Conservation (phyloP, 768 basidiomycete genomes). For the Termitomyces sp. region DNA sequence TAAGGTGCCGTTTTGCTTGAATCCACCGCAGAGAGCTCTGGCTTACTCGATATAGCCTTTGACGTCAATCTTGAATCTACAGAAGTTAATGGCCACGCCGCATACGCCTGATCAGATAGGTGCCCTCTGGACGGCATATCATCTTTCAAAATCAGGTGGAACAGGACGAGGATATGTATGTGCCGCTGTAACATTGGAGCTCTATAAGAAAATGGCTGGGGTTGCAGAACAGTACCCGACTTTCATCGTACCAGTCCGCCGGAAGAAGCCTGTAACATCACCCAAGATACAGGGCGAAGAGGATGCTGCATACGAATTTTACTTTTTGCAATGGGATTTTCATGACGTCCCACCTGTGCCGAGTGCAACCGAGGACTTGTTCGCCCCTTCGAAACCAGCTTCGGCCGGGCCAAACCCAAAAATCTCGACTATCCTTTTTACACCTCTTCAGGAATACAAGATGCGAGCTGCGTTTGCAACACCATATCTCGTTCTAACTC, state of each 20-base stretch:
- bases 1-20: slow-evolving; percentile 39
- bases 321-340: slow-evolving; percentile 88
- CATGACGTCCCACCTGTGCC: slow-evolving; percentile 68
- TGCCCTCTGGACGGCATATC: slow-evolving; percentile 87
- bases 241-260: slow-evolving; percentile 82
- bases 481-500: slow-evolving; percentile 85
- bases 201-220: slow-evolving; percentile 68
- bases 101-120: slow-evolving; percentile 75
- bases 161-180: slow-evolving; percentile 85
- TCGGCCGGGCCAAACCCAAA: slow-evolving; percentile 37
- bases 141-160: slow-evolving; percentile 73
- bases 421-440: slow-evolving; percentile 82
- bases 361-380: slow-evolving; percentile 41
- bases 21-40: background rate
- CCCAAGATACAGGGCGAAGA: slow-evolving; percentile 26
- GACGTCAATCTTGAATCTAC: slow-evolving; percentile 74
- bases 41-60: slow-evolving; percentile 56
- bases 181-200: slow-evolving; percentile 70
- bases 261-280: slow-evolving; percentile 30
- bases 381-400: slow-evolving; percentile 30
- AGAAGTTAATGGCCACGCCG: slow-evolving; percentile 59
- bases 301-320: slow-evolving; percentile 68
- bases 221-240: slow-evolving; percentile 65
- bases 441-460: slow-evolving; percentile 93
- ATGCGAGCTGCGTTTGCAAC: slow-evolving; percentile 79